These are phyloP conservation scores for Tolypocladium album DNA, from an alignment of 2,329 filamentous ascomycete genomes.

Conservation along the genomic window DNA sequence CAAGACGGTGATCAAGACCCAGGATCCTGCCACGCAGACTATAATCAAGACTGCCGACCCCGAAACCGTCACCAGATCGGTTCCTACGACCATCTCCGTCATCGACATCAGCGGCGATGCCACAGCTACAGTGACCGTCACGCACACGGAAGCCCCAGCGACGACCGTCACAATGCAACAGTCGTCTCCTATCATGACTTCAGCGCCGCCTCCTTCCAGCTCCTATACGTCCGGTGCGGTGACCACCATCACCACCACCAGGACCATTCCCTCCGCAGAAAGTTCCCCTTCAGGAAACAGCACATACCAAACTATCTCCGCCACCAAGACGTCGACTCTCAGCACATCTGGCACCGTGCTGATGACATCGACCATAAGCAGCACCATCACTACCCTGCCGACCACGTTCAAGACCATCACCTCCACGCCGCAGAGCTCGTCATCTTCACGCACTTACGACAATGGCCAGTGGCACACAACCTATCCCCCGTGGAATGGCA, in stretches of 20 bases:
- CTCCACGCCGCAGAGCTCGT: conserved; percentile 3
- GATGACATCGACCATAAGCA: neutral
- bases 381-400: neutral
- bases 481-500: conserved; percentile 33
- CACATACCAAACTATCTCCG: neutral
- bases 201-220: neutral
- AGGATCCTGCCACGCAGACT: conserved; percentile 14
- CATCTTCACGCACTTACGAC: conserved; percentile 20
- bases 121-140: conserved; percentile 17
- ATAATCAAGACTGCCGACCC: conserved; percentile 16
- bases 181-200: conserved; percentile 1
- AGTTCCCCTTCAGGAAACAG: neutral
- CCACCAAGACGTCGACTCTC: neutral
- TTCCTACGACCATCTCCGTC: conserved; percentile 20
- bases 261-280: neutral
- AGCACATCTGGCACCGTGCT: conserved; percentile 2
- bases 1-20: conserved; percentile 20
- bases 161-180: neutral
- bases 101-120: conserved; percentile 14
- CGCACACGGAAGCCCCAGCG: conserved; percentile 3
- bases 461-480: conserved; percentile 35
- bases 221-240: neutral
- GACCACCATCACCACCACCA: neutral
- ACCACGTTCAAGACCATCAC: conserved; percentile 3
- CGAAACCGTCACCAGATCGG: conserved; percentile 16